A percentile compares a stretch with the other conserved stretches of the same genome.
These are phyloP conservation scores for Botrytis elliptica DNA, from an alignment of 2,329 filamentous ascomycete species.

Conservation along the genomic window DNA sequence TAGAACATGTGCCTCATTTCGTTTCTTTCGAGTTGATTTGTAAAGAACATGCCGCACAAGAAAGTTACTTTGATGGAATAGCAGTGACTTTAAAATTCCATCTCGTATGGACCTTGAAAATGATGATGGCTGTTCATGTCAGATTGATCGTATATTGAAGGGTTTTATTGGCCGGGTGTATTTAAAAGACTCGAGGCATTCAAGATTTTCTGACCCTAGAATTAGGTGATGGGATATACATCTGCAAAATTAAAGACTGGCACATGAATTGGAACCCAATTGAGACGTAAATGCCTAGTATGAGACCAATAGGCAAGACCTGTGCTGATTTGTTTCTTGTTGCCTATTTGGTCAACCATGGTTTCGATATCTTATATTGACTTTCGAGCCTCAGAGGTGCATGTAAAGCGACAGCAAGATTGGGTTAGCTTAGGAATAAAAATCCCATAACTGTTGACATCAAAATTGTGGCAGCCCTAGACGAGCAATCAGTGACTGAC, in stretches of 20 bases:
- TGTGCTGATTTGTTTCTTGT: neutral
- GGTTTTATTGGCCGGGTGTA: neutral
- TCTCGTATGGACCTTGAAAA: neutral
- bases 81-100: neutral
- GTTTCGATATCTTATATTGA: neutral
- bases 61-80: neutral
- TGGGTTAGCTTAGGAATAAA: neutral
- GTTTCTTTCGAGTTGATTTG: neutral
- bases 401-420: neutral
- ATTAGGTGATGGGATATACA: neutral
- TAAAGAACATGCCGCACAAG: neutral
- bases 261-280: neutral
- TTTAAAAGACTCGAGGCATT: neutral
- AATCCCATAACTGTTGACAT: neutral
- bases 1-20: neutral
- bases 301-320: neutral
- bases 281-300: neutral
- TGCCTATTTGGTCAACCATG: neutral
- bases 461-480: conserved; percentile 3
- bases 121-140: neutral
- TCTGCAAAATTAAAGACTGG: neutral
- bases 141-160: neutral
- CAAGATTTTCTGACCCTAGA: neutral
- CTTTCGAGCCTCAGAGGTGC: conserved; percentile 1
- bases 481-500: neutral